phyloP scores from a whole-genome alignment of 2,329 filamentous ascomycete species.

The Thermothelomyces thermophilus region DNA sequence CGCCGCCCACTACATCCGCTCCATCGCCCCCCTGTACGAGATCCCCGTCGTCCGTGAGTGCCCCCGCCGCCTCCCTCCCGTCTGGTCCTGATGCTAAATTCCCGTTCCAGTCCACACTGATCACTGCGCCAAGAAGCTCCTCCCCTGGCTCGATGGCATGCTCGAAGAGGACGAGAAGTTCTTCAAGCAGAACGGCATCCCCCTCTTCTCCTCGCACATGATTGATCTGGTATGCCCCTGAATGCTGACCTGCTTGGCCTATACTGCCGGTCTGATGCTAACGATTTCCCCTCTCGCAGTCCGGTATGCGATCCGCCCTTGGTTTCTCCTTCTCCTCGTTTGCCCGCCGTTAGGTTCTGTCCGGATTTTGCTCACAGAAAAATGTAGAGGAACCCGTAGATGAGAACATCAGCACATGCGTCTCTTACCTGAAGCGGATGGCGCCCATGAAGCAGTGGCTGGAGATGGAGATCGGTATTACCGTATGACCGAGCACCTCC shows the following conservation, averaged over 20 bases:
- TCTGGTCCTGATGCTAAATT: neutral
- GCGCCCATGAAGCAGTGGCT: constrained; percentile 98
- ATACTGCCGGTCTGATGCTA: too few relatives aligned
- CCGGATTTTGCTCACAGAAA: neutral
- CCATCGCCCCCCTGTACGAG: constrained; percentile 79
- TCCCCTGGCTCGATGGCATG: constrained; percentile 96
- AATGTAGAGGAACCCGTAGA: constrained; percentile 74
- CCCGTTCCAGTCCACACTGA: constrained; percentile 69
- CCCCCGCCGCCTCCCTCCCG: neutral
- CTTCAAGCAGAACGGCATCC: constrained; percentile 89
- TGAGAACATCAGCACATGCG: constrained; percentile 87
- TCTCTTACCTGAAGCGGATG: constrained; percentile 86
- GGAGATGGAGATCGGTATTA: constrained; percentile 96
- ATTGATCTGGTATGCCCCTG: constrained; percentile 62
- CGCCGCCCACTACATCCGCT: constrained; percentile 87
- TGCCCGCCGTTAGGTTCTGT: neutral
- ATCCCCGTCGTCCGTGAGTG: constrained; percentile 65
- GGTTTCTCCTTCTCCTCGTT: too few relatives aligned
- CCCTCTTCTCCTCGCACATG: constrained; percentile 97
- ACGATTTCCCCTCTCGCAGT: too few relatives aligned
- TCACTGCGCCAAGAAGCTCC: constrained; percentile 98
- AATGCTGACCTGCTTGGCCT: neutral
- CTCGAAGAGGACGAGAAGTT: constrained; percentile 88
- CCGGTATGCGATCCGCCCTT: constrained; percentile 6
- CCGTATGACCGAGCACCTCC: constrained; percentile 42